phyloP scores from a whole-genome alignment of 345 rosid species.

The Murraya paniculata region DNA sequence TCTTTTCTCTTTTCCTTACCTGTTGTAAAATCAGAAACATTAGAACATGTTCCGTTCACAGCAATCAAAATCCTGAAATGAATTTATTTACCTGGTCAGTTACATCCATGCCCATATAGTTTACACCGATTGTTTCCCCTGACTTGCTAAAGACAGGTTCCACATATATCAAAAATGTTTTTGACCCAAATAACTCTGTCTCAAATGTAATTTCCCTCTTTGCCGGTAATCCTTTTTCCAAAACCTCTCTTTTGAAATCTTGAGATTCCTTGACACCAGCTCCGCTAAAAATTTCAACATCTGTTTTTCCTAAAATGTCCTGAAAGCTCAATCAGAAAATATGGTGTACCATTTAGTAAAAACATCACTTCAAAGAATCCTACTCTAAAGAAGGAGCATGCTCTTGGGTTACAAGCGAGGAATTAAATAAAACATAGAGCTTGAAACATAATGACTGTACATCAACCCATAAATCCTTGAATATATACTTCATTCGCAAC shows the following conservation, averaged over 20 bases:
- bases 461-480: slow-evolving; percentile 11
- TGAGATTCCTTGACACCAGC: slow-evolving; percentile 91
- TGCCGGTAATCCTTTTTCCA: slow-evolving; percentile 84
- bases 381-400: background rate
- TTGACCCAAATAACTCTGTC: slow-evolving; percentile 77
- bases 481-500: slow-evolving; percentile 21
- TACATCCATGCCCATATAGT: slow-evolving; percentile 97
- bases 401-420: background rate
- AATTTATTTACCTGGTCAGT: slow-evolving; percentile 74
- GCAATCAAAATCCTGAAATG: background rate
- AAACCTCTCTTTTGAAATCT: slow-evolving; percentile 89
- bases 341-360: background rate
- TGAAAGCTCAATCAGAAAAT: slow-evolving; percentile 26
- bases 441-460: background rate
- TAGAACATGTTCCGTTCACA: background rate
- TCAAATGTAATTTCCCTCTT: slow-evolving; percentile 91
- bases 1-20: slow-evolving; percentile 84
- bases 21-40: slow-evolving; percentile 25
- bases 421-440: background rate
- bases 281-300: slow-evolving; percentile 83
- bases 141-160: slow-evolving; percentile 91
- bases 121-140: slow-evolving; percentile 82
- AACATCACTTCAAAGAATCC: background rate
- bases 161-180: slow-evolving; percentile 84
- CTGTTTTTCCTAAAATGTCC: slow-evolving; percentile 93